Conservation (phyloP, 371 early-diverging fungal genomes). For the Lichtheimia corymbifera region DNA sequence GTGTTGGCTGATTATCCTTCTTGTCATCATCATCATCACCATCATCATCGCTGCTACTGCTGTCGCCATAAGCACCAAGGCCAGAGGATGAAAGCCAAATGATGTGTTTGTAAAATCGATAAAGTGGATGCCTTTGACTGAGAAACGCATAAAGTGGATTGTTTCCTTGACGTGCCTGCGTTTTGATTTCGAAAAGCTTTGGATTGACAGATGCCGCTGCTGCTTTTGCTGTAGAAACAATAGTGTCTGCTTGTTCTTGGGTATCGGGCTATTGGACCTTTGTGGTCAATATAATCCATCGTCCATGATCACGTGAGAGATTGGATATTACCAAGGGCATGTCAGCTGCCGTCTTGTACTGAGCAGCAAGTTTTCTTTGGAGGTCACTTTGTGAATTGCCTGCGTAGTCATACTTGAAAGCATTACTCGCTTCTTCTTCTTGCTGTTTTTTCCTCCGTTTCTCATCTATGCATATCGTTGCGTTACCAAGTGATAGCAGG, state of each 20-base stretch:
- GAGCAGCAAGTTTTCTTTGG: constrained; percentile 5
- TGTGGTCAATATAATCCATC: background rate
- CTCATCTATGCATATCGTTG: constrained; percentile 7
- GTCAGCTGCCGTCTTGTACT: constrained; percentile 11
- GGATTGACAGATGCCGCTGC: constrained; percentile 48
- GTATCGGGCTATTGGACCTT: constrained; percentile 42
- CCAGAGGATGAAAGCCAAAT: constrained; percentile 61
- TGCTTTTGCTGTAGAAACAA: constrained; percentile 66
- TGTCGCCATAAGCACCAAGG: constrained; percentile 47
- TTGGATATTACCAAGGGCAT: constrained; percentile 11
- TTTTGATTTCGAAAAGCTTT: constrained; percentile 61
- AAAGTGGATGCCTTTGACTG: constrained; percentile 45
- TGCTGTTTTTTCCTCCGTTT: constrained; percentile 14
- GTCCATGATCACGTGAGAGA: background rate
- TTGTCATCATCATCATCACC: constrained; percentile 11
- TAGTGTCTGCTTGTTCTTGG: constrained; percentile 55
- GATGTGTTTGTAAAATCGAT: constrained; percentile 67
- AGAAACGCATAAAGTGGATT: constrained; percentile 71
- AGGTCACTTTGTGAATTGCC: background rate
- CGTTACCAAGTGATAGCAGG: no score
- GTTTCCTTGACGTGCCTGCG: constrained; percentile 68
- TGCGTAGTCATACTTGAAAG: constrained; percentile 14
- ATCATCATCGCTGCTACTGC: constrained; percentile 36
- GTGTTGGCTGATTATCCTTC: background rate
- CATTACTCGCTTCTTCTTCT: constrained; percentile 10